Percentiles rank a stretch among this genome's conserved stretches.
Evolutionary conservation across 2,329 filamentous ascomycete genomes (phyloP).

Genomic region (Alternaria arbusti): DNA sequence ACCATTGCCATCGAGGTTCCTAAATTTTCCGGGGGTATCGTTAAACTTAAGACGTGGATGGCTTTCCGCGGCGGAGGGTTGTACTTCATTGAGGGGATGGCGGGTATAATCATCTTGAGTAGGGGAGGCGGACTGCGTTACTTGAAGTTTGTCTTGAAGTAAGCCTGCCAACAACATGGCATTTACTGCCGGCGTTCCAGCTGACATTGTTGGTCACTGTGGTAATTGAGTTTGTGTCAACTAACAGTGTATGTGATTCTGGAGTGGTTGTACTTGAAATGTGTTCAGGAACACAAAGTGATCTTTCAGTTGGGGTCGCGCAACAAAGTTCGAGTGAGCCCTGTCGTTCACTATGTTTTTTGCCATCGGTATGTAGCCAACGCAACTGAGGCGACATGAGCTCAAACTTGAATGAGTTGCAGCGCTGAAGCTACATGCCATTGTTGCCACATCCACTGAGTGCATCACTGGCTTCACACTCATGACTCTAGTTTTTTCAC

Average conservation of each 20-base stretch:
- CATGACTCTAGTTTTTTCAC: not conserved
- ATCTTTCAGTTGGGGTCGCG: not conserved
- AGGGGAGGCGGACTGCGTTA: not conserved
- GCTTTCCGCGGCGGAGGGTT: accelerated
- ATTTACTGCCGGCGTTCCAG: not conserved
- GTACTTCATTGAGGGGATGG: not conserved
- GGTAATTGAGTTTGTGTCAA: not conserved
- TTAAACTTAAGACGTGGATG: not conserved
- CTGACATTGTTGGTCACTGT: not conserved
- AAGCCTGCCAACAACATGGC: not conserved
- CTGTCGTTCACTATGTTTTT: not conserved
- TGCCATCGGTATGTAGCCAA: not conserved
- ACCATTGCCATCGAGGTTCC: not conserved
- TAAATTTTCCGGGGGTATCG: not conserved
- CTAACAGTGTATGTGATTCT: not conserved
- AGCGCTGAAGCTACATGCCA: not conserved
- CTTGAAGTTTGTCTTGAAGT: not conserved
- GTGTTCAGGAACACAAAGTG: not conserved
- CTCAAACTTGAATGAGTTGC: not conserved
- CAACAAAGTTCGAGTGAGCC: not conserved
- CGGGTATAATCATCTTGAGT: not conserved
- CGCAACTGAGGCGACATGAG: not conserved
- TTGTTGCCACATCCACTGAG: not conserved
- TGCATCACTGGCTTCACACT: not conserved
- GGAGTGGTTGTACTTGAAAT: not conserved